A percentile compares a stretch with the other conserved stretches of the same genome.
phyloP scores from a whole-genome alignment of 75 land plant species.

The Larix kaempferi region DNA sequence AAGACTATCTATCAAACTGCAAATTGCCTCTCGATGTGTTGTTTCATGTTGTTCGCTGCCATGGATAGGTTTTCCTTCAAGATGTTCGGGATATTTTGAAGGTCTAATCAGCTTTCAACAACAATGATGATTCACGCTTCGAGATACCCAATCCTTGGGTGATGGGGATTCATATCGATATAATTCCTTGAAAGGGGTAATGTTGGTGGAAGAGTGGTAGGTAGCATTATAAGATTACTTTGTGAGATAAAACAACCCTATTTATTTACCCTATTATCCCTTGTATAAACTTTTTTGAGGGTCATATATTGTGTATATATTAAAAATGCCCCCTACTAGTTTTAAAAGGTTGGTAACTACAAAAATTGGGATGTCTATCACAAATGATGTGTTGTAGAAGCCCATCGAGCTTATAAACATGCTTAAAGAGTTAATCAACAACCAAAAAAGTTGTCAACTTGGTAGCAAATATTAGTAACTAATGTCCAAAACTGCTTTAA shows the following conservation, averaged over 20 bases:
- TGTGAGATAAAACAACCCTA: not conserved
- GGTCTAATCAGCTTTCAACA: not conserved
- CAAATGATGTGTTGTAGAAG: too few relatives aligned
- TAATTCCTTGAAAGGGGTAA: not conserved
- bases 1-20: not conserved
- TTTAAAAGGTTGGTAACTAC: too few relatives aligned
- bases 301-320: too few relatives aligned
- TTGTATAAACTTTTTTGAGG: too few relatives aligned
- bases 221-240: not conserved
- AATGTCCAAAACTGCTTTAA: too few relatives aligned
- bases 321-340: too few relatives aligned
- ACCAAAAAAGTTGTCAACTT: too few relatives aligned
- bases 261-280: too few relatives aligned
- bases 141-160: not conserved
- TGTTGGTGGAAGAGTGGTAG: not conserved
- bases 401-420: too few relatives aligned
- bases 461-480: too few relatives aligned
- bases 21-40: not conserved
- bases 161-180: not conserved
- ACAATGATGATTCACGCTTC: not conserved
- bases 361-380: too few relatives aligned
- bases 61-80: not conserved
- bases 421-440: too few relatives aligned
- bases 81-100: not conserved
- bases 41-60: not conserved